These are phyloP conservation scores for Bryum argenteum DNA, from an alignment of 225 moss, liverwort and hornwort genomes.

Conservation along the genomic window DNA sequence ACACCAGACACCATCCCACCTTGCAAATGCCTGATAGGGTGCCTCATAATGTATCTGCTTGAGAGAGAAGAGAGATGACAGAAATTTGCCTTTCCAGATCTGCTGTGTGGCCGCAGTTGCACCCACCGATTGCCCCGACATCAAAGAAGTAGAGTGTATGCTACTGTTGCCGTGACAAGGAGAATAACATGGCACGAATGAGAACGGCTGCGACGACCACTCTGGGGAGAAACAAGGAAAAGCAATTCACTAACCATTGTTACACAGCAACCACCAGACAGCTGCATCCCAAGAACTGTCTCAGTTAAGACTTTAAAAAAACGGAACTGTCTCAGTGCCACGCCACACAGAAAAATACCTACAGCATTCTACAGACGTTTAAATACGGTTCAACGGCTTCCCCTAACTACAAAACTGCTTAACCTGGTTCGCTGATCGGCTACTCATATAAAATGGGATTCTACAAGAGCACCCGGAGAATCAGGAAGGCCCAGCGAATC, in stretches of 20 bases:
- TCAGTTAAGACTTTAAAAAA: constrained; percentile 28
- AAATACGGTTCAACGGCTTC: background rate
- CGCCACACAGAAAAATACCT: constrained; percentile 13
- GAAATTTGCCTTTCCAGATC: constrained; percentile 57
- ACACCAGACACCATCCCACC: constrained; percentile 67
- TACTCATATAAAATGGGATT: constrained; percentile 13
- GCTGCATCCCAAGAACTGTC: constrained; percentile 20
- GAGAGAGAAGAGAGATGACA: constrained; percentile 62
- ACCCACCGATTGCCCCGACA: constrained; percentile 56
- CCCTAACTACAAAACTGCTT: constrained; percentile 12
- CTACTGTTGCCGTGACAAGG: constrained; percentile 35
- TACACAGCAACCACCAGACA: constrained; percentile 25
- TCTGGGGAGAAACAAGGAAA: constrained; percentile 23
- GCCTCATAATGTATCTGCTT: constrained; percentile 64
- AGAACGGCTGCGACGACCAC: constrained; percentile 37
- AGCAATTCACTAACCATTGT: constrained; percentile 19
- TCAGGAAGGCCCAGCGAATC: constrained; percentile 18
- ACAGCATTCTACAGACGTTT: constrained; percentile 16
- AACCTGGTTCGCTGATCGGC: constrained; percentile 32
- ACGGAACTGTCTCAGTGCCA: constrained; percentile 6
- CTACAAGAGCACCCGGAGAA: constrained; percentile 26
- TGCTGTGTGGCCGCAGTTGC: constrained; percentile 41
- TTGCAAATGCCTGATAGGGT: constrained; percentile 74
- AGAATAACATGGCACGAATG: constrained; percentile 28
- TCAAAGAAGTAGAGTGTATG: constrained; percentile 39